phyloP scores from a whole-genome alignment of 1,284 basidiomycete genomes.

The Agroathelia rolfsii region DNA sequence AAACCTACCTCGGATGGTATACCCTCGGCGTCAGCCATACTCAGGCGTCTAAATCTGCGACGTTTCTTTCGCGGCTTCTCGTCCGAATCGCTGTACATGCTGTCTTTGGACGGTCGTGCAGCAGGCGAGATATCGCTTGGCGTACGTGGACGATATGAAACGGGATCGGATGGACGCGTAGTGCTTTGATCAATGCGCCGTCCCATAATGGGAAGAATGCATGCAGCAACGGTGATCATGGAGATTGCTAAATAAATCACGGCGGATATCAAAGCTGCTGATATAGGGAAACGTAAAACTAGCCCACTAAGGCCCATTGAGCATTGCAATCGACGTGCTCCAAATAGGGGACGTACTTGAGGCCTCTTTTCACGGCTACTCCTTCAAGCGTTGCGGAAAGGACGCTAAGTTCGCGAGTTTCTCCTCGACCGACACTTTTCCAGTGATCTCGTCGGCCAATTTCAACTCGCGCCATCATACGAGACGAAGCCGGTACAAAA shows the following conservation, averaged over 20 bases:
- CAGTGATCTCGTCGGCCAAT: conserved; percentile 62
- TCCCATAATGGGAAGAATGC: conserved; percentile 38
- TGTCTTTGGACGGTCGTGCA: conserved; percentile 1
- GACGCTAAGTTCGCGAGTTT: conserved; percentile 63
- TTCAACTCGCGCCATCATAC: conserved; percentile 44
- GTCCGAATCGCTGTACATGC: conserved; percentile 1
- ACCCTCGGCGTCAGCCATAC: too few species aligned
- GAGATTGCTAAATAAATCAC: conserved; percentile 41
- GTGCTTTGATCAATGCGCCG: too few species aligned
- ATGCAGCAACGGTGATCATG: conserved; percentile 39
- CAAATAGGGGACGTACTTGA: conserved; percentile 37
- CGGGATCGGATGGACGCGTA: too few species aligned
- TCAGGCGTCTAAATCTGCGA: too few species aligned
- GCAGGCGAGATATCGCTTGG: conserved; percentile 11
- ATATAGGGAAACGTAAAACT: conserved; percentile 57
- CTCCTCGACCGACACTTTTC: conserved; percentile 53
- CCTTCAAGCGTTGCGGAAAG: conserved; percentile 50
- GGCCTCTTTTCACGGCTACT: conserved; percentile 47
- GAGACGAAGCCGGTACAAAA: conserved; percentile 37
- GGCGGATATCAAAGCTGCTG: conserved; percentile 31
- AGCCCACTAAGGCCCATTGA: conserved; percentile 38
- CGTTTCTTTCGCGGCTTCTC: conserved; percentile 8
- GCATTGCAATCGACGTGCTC: conserved; percentile 6
- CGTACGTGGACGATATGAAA: too few species aligned
- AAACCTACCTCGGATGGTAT: too few species aligned